Base-by-base conservation (phyloP, 495 filamentous ascomycete species). In the Xylaria castorea region DNA sequence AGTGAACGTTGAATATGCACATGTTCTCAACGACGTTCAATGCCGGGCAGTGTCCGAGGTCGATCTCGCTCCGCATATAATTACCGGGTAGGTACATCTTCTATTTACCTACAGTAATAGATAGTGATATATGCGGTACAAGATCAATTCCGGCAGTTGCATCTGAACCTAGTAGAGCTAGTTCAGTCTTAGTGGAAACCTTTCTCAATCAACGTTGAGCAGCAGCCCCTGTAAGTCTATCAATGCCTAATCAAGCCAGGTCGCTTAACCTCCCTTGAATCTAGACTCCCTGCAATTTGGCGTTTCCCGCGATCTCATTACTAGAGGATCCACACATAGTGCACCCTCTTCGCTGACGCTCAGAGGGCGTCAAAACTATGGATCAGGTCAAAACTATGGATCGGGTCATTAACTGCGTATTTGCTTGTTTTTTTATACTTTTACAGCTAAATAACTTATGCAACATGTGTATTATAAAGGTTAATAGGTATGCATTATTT, bases 241-340 rank as follows among this genome's bases (percentile, higher is more conserved):
- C 63, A 66, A 22, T 66, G 62, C 70, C 70, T 53, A 67, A 67
- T 50, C 8, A 0, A 67, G 62, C 38, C 2, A 66, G 50, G 42
- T 12, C 38, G 6, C 5, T 20, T 58, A 51, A 60, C 25, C 48
- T 60, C 51, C 70, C 70, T 71, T 55, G 38, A 61, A 66, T 72
- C 70, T 72, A 61, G 46, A 42, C 22, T 51, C 53, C 62, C 38
- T 60, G 38, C 32, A 64, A 44, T 44, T 57, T 68, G 50, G 44
- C 32, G 14, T 61, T 70, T 51, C 44, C 44, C 44, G n/a, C 57
- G 42, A 71, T 57, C 61, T 42, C 36, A 18, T 44, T 27, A n/a
- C n/a, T n/a, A n/a, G n/a, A n/a, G n/a, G n/a, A n/a, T n/a, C n/a
- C n/a, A n/a, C n/a, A n/a, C n/a, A n/a, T n/a, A n/a, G n/a, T n/a